phyloP scores from a whole-genome alignment of 805 yeast species.

The Sugiyamaella valdiviana region DNA sequence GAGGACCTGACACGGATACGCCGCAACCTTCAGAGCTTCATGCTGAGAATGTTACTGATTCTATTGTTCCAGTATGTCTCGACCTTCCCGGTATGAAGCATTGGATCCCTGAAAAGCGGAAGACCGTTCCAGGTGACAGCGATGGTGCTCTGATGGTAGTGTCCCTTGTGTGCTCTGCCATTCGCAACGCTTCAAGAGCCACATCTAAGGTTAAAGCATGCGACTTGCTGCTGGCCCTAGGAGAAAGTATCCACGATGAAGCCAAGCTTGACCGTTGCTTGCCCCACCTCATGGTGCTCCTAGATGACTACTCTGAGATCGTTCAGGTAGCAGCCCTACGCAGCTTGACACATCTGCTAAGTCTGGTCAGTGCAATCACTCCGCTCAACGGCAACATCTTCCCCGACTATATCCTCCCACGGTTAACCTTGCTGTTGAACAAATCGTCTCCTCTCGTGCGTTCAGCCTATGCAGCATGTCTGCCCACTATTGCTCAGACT shows the following conservation, averaged over 20 bases:
- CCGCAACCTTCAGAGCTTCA: background rate
- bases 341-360: slow-evolving; percentile 59
- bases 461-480: slow-evolving; percentile 61
- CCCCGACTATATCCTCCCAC: slow-evolving; percentile 76
- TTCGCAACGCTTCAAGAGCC: slow-evolving; percentile 56
- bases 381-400: slow-evolving; percentile 73
- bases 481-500: slow-evolving; percentile 64
- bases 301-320: slow-evolving; percentile 60
- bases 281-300: slow-evolving; percentile 68
- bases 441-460: slow-evolving; percentile 45
- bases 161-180: slow-evolving; percentile 50
- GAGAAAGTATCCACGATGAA: slow-evolving; percentile 74
- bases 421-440: slow-evolving; percentile 43
- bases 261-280: slow-evolving; percentile 77
- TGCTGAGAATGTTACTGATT: background rate
- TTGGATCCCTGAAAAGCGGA: slow-evolving; percentile 16
- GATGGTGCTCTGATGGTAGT: slow-evolving; percentile 54
- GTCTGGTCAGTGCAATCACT: slow-evolving; percentile 56
- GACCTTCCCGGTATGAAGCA: slow-evolving; percentile 18
- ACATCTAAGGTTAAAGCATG: slow-evolving; percentile 60
- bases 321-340: slow-evolving; percentile 65
- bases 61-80: slow-evolving; percentile 14
- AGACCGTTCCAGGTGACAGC: slow-evolving; percentile 21
- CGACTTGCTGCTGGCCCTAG: slow-evolving; percentile 66
- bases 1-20: background rate